Conservation (phyloP, 2,329 filamentous ascomycete genomes). For the Colletotrichum filicis region DNA sequence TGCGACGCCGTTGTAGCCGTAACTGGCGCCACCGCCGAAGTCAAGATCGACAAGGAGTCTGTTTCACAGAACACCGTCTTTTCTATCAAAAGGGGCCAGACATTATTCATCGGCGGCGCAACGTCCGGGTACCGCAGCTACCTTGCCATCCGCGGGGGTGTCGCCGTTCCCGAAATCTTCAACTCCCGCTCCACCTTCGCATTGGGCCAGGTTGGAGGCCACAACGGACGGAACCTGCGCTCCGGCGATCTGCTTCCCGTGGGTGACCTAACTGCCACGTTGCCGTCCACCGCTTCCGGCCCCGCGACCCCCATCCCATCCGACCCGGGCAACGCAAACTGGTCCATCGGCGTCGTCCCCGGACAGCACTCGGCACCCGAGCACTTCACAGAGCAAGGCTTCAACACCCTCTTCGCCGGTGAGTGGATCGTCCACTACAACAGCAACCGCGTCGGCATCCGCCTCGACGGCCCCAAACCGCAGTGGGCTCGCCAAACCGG, state of each 20-base stretch:
- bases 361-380: conserved; percentile 52
- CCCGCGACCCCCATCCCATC: conserved; percentile 37
- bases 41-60: conserved; percentile 40
- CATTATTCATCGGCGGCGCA: conserved; percentile 40
- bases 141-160: conserved; percentile 47
- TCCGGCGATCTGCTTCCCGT: conserved; percentile 44
- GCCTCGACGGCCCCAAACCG: conserved; percentile 49
- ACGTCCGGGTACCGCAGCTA: conserved; percentile 47
- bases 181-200: conserved; percentile 46
- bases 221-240: conserved; percentile 46
- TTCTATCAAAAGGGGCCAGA: conserved; percentile 40
- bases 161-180: conserved; percentile 47
- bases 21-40: conserved; percentile 42
- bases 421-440: conserved; percentile 54
- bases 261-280: not conserved
- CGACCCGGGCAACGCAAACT: conserved; percentile 39
- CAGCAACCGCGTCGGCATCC: conserved; percentile 52
- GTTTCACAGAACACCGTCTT: conserved; percentile 39
- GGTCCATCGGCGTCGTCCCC: conserved; percentile 48
- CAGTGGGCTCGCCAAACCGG: conserved; percentile 51
- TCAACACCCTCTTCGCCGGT: conserved; percentile 44
- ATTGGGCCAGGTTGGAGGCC: conserved; percentile 46
- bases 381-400: conserved; percentile 47
- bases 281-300: not conserved
- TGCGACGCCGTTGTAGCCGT: conserved; percentile 45